Evolutionary conservation across 306 rosid species (phyloP).

Genomic region (Cicer judaicum): DNA sequence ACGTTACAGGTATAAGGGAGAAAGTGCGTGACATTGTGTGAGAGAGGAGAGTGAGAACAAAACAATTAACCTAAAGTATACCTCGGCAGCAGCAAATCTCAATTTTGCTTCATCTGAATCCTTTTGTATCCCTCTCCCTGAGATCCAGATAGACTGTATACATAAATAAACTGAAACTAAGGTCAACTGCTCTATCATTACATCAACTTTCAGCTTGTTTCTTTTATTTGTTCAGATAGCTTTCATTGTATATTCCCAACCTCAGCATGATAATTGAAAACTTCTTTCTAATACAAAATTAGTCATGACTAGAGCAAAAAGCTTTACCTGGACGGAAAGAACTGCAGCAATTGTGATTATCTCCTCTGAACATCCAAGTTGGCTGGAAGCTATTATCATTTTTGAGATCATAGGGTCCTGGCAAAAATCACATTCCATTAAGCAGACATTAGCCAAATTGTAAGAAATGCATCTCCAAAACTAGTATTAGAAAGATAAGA

Average conservation of each 20-base stretch:
- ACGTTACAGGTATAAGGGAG: slow-evolving; percentile 8
- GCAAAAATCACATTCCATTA: slow-evolving; percentile 30
- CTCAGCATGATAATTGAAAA: slow-evolving; percentile 21
- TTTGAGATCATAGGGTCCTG: slow-evolving; percentile 98
- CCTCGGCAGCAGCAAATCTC: slow-evolving; percentile 96
- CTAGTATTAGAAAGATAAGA: slow-evolving; percentile 15
- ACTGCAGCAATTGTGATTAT: slow-evolving; percentile 83
- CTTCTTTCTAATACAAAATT: slow-evolving; percentile 11
- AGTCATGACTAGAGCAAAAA: slow-evolving; percentile 26
- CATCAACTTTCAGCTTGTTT: slow-evolving; percentile 18
- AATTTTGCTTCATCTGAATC: slow-evolving; percentile 93
- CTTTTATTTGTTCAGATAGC: slow-evolving; percentile 14
- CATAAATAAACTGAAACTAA: slow-evolving; percentile 45
- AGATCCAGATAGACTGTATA: slow-evolving; percentile 84
- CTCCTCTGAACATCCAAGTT: slow-evolving; percentile 94
- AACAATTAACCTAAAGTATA: slow-evolving; percentile 42
- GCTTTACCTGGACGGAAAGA: slow-evolving; percentile 86
- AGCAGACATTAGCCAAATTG: slow-evolving; percentile 15
- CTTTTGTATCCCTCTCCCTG: slow-evolving; percentile 84
- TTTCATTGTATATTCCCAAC: slow-evolving; percentile 26
- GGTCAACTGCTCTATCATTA: slow-evolving; percentile 36
- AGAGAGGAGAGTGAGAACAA: not conserved
- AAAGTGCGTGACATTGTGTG: not conserved
- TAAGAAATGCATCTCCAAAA: slow-evolving; percentile 29
- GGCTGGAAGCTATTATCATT: slow-evolving; percentile 83